phyloP scores from a whole-genome alignment of 2,329 filamentous ascomycete genomes.

The Stachybotrys echinatus region DNA sequence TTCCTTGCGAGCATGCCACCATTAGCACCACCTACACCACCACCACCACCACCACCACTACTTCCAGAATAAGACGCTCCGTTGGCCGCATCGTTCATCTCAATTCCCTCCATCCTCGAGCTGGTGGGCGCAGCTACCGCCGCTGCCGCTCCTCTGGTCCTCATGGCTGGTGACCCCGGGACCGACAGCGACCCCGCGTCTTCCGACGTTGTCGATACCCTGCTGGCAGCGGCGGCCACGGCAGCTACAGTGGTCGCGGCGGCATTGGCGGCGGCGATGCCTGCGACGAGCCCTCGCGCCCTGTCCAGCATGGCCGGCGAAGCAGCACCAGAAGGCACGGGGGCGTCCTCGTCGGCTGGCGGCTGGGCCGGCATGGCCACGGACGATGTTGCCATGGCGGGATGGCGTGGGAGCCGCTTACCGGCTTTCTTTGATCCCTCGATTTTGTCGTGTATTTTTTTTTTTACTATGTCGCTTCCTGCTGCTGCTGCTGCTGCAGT shows the following conservation, averaged over 20 bases:
- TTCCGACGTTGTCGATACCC: neutral
- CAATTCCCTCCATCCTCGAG: neutral
- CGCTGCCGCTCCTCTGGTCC: neutral
- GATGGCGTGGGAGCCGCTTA: neutral
- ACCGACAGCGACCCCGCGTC: neutral
- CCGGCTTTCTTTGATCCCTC: neutral
- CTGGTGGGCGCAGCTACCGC: neutral
- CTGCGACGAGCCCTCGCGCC: neutral
- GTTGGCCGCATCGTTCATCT: neutral
- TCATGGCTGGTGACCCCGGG: neutral
- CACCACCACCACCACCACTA: neutral
- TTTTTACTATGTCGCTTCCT: too few species aligned
- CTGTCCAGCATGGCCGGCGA: conserved; percentile 1
- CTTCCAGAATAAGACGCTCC: neutral
- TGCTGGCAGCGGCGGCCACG: neutral
- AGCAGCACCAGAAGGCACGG: neutral
- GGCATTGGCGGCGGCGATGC: neutral
- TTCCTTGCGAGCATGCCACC: neutral
- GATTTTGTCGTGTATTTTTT: neutral
- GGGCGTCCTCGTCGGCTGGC: neutral
- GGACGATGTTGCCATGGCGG: neutral
- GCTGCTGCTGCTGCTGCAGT: neutral
- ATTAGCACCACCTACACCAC: neutral
- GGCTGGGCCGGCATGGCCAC: conserved; percentile 1
- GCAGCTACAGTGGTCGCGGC: neutral